These are phyloP conservation scores for Ustilago trichophora DNA, from an alignment of 1,284 basidiomycete species.

Conservation along the genomic window DNA sequence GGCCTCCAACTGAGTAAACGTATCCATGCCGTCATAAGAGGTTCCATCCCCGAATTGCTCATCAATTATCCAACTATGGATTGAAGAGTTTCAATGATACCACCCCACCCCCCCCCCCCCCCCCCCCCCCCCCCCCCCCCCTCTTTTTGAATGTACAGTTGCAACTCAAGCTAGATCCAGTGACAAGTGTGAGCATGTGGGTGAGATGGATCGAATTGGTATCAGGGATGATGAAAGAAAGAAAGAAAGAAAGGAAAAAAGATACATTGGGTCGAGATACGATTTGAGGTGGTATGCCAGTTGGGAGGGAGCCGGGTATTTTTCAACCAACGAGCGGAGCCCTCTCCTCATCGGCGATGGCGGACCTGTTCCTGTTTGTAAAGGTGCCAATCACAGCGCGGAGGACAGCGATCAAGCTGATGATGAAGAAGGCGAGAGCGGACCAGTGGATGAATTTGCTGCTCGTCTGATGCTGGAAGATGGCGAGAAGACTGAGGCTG, in stretches of 20 bases:
- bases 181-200: too few relatives aligned
- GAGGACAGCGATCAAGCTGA: slow-evolving; percentile 82
- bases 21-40: slow-evolving; percentile 27
- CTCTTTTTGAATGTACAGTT: too few relatives aligned
- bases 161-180: too few relatives aligned
- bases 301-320: too few relatives aligned
- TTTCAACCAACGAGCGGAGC: slow-evolving; percentile 74
- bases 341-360: slow-evolving; percentile 79
- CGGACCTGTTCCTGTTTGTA: slow-evolving; percentile 70
- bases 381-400: slow-evolving; percentile 75
- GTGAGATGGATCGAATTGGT: too few relatives aligned
- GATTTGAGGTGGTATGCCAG: too few relatives aligned
- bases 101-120: too few relatives aligned
- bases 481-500: slow-evolving; percentile 76
- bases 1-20: slow-evolving; percentile 39
- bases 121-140: too few relatives aligned
- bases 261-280: too few relatives aligned
- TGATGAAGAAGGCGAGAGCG: slow-evolving; percentile 83
- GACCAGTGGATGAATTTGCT: slow-evolving; percentile 84
- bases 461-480: slow-evolving; percentile 68
- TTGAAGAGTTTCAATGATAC: too few relatives aligned
- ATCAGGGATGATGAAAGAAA: too few relatives aligned
- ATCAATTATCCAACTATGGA: slow-evolving; percentile 35
- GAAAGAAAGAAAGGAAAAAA: too few relatives aligned
- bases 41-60: slow-evolving; percentile 23